Base-by-base conservation (phyloP, 768 basidiomycete species). In the Omphalotus guepiniiformis region DNA sequence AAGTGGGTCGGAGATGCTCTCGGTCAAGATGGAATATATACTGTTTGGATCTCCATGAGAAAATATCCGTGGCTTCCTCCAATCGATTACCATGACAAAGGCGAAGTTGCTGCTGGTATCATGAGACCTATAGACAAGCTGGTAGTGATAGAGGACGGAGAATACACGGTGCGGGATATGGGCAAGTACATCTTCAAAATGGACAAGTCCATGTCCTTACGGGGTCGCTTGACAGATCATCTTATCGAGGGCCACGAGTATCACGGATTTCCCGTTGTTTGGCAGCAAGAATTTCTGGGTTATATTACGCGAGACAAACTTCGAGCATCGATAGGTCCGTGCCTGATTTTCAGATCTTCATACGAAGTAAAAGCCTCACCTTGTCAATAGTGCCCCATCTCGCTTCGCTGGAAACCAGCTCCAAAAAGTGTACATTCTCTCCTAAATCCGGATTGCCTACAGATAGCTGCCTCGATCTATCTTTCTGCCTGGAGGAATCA, bases 1-100 rank as follows among this genome's bases (percentile, higher is more conserved):
- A 88, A 88, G 67, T 87, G 81, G 80, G 80, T 87, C 8, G 85
- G 79, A 6, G 85, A 88, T 56, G 83, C 82, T 11, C 70, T 84
- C 46, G 80, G 78, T 3, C 76, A 75, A 50, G 82, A 83, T 51
- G 83, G 83, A 13, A 85, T 85, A 38, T 88, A 86, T 57, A 63
- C 80, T 23, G 76, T 76, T 15, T 86, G 85, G 85, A 86, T 86
- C 47, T 78, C 83, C 8, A 75, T 86, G 73, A 72, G 76, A 47
- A 72, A 73, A 26, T 87, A 86, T 56, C 82, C 85, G 2, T 87
- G 83, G 82, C 71, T 88, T 3, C 76, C 83, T 11, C 75, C 79
- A 16, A 67, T 74, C 21, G 79, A 84, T 52, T 83, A 81, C 61
- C 76, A 78, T 36, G 85, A 88, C 60, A 67, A 69, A 26, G 82